Percentiles rank a stretch among this genome's conserved stretches.
Evolutionary conservation across 1,139 yeast genomes (phyloP).

Genomic region (Geotrichum australiense): DNA sequence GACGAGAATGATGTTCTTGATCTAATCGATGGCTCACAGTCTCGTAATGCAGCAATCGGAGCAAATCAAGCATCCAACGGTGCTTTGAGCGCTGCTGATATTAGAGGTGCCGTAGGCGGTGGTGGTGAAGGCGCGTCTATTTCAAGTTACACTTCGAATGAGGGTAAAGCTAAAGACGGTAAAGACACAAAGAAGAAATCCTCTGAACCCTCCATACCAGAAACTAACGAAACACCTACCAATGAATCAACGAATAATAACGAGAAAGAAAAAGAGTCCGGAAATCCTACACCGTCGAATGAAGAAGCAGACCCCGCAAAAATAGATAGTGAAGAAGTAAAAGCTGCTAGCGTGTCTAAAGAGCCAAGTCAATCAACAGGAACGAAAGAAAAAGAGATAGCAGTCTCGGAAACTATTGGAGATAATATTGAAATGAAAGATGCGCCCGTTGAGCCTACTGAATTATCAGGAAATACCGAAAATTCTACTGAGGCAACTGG

Average conservation of each 20-base stretch:
- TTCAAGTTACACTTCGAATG: conserved; percentile 19
- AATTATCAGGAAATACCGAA: conserved; percentile 5
- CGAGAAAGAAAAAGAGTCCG: background rate
- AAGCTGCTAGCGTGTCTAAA: background rate
- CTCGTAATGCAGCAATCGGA: conserved; percentile 10
- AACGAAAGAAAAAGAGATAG: background rate
- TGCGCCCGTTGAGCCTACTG: no score
- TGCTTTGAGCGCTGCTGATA: conserved; percentile 49
- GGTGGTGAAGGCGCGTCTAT: conserved; percentile 47
- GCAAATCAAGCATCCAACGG: conserved; percentile 19
- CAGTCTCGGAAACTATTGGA: background rate
- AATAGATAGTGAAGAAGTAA: background rate
- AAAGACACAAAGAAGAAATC: background rate
- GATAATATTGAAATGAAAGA: background rate
- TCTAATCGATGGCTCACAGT: conserved; percentile 21
- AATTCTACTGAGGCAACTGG: conserved; percentile 2
- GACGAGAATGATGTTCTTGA: conserved; percentile 38
- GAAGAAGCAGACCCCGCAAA: conserved; percentile 6
- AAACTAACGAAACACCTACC: no score
- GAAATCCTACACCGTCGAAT: background rate
- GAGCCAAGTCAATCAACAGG: conserved; percentile 4
- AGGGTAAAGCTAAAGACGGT: conserved; percentile 5
- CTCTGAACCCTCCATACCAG: no score
- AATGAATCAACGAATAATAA: conserved; percentile 9
- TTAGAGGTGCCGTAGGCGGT: conserved; percentile 55